These are phyloP conservation scores for Psilocybe sp. DNA, from an alignment of 768 basidiomycete species.

Conservation along the genomic window DNA sequence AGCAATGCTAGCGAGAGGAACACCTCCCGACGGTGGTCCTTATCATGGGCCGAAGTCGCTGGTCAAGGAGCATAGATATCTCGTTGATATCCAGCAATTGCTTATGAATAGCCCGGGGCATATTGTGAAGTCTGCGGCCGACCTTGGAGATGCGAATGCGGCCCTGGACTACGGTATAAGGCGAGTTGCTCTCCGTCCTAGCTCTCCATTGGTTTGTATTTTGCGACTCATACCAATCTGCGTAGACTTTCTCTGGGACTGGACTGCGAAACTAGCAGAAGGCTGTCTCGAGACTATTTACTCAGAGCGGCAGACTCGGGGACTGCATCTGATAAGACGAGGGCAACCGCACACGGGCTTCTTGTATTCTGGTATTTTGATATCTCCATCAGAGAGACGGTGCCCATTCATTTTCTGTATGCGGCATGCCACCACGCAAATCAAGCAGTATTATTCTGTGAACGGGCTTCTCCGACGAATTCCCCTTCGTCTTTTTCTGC, in stretches of 20 bases:
- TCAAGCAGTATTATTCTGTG: conserved; percentile 1
- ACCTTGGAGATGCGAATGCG: conserved; percentile 11
- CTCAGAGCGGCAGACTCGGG: conserved; percentile 4
- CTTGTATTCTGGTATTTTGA: conserved; percentile 12
- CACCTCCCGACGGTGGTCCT: neutral
- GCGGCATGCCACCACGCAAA: conserved; percentile 14
- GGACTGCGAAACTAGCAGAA: conserved; percentile 8
- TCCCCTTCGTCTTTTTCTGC: conserved; percentile 10
- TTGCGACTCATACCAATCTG: neutral
- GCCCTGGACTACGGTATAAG: conserved; percentile 13
- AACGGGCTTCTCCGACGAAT: neutral
- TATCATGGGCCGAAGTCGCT: neutral
- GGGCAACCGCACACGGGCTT: conserved; percentile 9
- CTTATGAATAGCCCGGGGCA: conserved; percentile 5
- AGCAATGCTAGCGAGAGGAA: too few species aligned
- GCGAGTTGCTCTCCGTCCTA: neutral
- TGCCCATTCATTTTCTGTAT: conserved; percentile 7
- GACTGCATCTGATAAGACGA: conserved; percentile 3
- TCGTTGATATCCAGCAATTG: neutral
- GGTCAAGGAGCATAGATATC: neutral
- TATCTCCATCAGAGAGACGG: neutral
- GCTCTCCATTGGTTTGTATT: neutral
- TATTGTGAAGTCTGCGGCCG: conserved; percentile 10
- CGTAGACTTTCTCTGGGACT: conserved; percentile 10
- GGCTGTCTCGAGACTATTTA: conserved; percentile 6